phyloP scores from a whole-genome alignment of 2,329 filamentous ascomycete genomes.

The Cladophialophora immunda region DNA sequence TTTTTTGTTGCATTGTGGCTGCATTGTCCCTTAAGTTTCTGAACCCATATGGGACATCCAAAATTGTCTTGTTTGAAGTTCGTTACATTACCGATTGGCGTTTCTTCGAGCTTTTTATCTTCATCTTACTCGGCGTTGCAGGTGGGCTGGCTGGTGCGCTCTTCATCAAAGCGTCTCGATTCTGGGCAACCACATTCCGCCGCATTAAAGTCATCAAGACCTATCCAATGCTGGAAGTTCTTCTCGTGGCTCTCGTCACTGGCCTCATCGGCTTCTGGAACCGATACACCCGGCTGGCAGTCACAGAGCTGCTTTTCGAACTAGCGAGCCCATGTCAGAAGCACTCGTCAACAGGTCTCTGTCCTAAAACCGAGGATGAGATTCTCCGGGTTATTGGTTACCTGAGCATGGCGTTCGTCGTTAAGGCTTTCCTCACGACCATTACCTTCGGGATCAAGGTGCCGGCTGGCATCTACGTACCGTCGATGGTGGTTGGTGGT shows the following conservation, averaged over 20 bases:
- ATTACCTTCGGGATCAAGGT: conserved; percentile 97
- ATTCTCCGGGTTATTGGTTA: conserved; percentile 80
- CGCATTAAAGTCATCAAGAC: conserved; percentile 81
- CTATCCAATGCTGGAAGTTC: conserved; percentile 85
- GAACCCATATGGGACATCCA: conserved; percentile 93
- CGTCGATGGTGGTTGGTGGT: conserved; percentile 97
- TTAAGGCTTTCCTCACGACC: conserved; percentile 87
- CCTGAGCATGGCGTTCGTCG: conserved; percentile 79
- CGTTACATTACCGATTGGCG: conserved; percentile 91
- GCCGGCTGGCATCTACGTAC: conserved; percentile 95
- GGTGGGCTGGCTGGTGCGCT: conserved; percentile 86
- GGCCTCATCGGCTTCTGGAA: conserved; percentile 94
- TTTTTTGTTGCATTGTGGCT: conserved; percentile 94
- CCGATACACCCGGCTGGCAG: conserved; percentile 83
- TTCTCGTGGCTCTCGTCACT: conserved; percentile 85
- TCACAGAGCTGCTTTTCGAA: conserved; percentile 89
- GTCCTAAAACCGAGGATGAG: conserved; percentile 72
- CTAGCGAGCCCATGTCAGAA: conserved; percentile 86
- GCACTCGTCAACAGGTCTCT: conserved; percentile 77
- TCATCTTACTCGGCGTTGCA: conserved; percentile 84
- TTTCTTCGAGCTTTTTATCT: conserved; percentile 86
- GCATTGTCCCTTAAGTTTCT: conserved; percentile 92
- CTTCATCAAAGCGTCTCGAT: conserved; percentile 93
- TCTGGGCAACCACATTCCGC: conserved; percentile 90
- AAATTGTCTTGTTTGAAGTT: conserved; percentile 96